These are phyloP conservation scores for Backusella parvicylindrica DNA, from an alignment of 192 early-diverging fungal species.

Conservation along the genomic window DNA sequence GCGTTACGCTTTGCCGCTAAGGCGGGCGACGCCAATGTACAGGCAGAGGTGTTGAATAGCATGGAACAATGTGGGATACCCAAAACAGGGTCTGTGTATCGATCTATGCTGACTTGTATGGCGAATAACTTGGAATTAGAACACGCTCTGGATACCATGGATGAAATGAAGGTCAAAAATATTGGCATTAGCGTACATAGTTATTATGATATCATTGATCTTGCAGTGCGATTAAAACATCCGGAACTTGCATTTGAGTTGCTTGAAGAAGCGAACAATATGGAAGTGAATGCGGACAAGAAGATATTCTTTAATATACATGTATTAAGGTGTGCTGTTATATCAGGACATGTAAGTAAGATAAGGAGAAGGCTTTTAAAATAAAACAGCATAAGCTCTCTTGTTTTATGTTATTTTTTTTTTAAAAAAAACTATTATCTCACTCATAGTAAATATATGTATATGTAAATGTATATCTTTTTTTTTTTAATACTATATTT, in stretches of 20 bases:
- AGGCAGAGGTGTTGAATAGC: slow-evolving; percentile 7
- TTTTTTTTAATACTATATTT: neutral
- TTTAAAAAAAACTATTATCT: neutral
- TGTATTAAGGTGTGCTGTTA: slow-evolving; percentile 34
- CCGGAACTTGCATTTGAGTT: slow-evolving; percentile 33
- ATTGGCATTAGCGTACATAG: slow-evolving; percentile 26
- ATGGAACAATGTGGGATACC: neutral
- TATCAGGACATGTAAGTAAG: slow-evolving; percentile 36
- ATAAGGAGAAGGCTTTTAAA: neutral
- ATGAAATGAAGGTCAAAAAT: slow-evolving; percentile 35
- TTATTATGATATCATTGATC: slow-evolving; percentile 28
- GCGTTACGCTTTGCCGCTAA: slow-evolving; percentile 20
- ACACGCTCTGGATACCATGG: slow-evolving; percentile 42
- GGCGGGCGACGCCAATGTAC: slow-evolving; percentile 2
- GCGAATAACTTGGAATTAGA: slow-evolving; percentile 43
- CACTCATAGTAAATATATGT: too few relatives aligned
- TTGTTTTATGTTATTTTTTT: too few relatives aligned
- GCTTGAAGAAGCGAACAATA: slow-evolving; percentile 35
- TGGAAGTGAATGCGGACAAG: slow-evolving; percentile 17
- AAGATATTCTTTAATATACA: slow-evolving; percentile 29
- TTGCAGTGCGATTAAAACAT: slow-evolving; percentile 32
- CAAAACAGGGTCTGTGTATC: slow-evolving; percentile 22
- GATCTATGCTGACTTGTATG: slow-evolving; percentile 38
- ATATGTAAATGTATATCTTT: neutral
- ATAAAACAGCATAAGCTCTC: neutral